Evolutionary conservation across 768 basidiomycete species (phyloP), one percentile per base, ranked within the genome.

Genomic region (Mycena polygramma): DNA sequence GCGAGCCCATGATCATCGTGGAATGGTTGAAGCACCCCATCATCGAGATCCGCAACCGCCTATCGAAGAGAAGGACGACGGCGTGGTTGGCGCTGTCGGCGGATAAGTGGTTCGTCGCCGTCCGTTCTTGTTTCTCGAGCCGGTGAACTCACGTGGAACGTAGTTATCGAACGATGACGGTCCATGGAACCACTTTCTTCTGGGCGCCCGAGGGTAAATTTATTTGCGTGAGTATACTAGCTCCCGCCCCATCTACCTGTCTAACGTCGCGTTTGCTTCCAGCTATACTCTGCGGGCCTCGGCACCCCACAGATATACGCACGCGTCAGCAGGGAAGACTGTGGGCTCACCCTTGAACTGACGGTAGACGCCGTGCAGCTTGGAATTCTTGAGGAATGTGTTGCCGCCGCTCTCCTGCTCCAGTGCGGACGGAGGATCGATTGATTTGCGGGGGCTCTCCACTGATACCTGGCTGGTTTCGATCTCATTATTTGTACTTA

Each of bases 1-100:
- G 79, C 9, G 77, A 80, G 62, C 84, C 83, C 4, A 63, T 84
- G 35, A 87, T 81, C 0, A 73, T 81, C 68, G 77, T 89, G 60
- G 83, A 85, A 58, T 88, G 87, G 87, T 74, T 72, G 37, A 77
- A 70, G n/a, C 79, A 79, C n/a, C 81, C 85, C 9, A 79, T 77
- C 4, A 72, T 88, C 51, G 85, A 88, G 68, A 77, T 85, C 26
- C 77, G 78, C 24, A 79, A 80, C 6, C 67, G 80, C 4, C 71
- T 83, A 4, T 70, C 74, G 0, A 83, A 81, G 66, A 82, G 83
- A 70, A 70, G 72, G 26, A 77, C 79, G 35, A 77, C 77, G 1
- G 78, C 82, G 17, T 89, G 87, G 86, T 68, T 89, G 43, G 74
- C 74, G 7, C 75, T 87, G 20, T 81, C 86, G 0, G 57, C 78